Evolutionary conservation across 2,329 filamentous ascomycete species (phyloP).

Genomic region (Ophiostoma quercus): DNA sequence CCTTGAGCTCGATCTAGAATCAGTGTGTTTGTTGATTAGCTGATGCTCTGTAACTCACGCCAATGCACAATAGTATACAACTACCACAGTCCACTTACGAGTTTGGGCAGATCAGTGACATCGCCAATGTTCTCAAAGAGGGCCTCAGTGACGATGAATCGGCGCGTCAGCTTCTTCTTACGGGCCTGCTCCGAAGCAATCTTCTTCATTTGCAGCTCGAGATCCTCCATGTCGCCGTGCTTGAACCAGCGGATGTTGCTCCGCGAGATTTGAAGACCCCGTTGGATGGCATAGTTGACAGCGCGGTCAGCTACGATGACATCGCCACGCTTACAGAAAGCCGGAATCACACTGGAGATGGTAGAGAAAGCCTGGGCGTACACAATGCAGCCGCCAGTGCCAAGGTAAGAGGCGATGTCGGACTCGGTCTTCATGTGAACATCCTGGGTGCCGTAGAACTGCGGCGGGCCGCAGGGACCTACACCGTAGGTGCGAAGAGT

Average conservation of each 20-base stretch:
- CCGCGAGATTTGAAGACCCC: slow-evolving; percentile 86
- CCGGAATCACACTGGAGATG: slow-evolving; percentile 92
- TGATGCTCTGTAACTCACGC: neutral
- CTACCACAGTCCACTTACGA: slow-evolving; percentile 37
- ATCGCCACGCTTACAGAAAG: slow-evolving; percentile 94
- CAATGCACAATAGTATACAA: neutral
- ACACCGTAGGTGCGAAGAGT: slow-evolving; percentile 93
- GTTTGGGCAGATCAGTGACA: slow-evolving; percentile 73
- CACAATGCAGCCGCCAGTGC: slow-evolving; percentile 83
- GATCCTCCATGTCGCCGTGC: slow-evolving; percentile 91
- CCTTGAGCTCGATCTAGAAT: slow-evolving; percentile 75
- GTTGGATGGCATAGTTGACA: slow-evolving; percentile 89
- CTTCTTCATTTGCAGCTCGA: slow-evolving; percentile 78
- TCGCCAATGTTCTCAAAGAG: slow-evolving; percentile 89
- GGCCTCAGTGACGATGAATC: slow-evolving; percentile 95
- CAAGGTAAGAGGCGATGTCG: slow-evolving; percentile 85
- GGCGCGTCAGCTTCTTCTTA: slow-evolving; percentile 79
- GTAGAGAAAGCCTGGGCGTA: slow-evolving; percentile 96
- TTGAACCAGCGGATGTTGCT: slow-evolving; percentile 92
- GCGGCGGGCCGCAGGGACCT: slow-evolving; percentile 90
- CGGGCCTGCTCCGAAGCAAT: slow-evolving; percentile 80
- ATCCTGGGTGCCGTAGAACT: slow-evolving; percentile 97
- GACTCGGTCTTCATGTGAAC: slow-evolving; percentile 96
- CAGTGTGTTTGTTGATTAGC: neutral
- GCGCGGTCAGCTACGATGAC: slow-evolving; percentile 94